phyloP scores from a whole-genome alignment of 2,329 filamentous ascomycete genomes.

The Fusarium xyrophilum region DNA sequence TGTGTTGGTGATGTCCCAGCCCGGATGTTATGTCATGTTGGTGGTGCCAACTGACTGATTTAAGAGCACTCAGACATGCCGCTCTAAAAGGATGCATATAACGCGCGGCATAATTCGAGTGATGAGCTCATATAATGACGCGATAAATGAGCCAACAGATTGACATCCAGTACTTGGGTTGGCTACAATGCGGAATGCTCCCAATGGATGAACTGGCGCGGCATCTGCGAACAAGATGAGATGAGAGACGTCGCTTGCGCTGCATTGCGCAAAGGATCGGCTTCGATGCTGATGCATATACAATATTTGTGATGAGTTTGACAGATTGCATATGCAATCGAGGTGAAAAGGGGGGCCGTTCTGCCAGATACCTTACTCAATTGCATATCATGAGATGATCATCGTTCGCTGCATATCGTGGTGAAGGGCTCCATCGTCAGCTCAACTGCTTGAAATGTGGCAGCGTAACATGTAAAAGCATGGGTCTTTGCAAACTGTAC shows the following conservation, averaged over 20 bases:
- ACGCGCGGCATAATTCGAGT: constrained; percentile 8
- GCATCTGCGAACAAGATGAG: constrained; percentile 1
- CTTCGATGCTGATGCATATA: background rate
- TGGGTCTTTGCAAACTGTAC: constrained; percentile 10
- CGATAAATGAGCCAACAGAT: constrained; percentile 8
- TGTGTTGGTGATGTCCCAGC: constrained; percentile 6
- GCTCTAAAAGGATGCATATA: constrained; percentile 10
- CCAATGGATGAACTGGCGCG: constrained; percentile 11
- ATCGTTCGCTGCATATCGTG: constrained; percentile 36
- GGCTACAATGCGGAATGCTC: constrained; percentile 9
- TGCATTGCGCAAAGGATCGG: constrained; percentile 1
- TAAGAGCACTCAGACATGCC: background rate
- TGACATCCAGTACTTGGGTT: constrained; percentile 9
- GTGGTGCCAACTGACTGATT: constrained; percentile 14
- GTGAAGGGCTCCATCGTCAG: constrained; percentile 16
- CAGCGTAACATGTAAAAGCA: constrained; percentile 6
- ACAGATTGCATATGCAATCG: constrained; percentile 13
- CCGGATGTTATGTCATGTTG: background rate
- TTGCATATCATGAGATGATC: constrained; percentile 40
- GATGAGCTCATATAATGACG: constrained; percentile 15
- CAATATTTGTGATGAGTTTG: background rate
- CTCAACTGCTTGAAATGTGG: constrained; percentile 14
- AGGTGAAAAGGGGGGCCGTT: constrained; percentile 19
- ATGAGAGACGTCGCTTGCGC: constrained; percentile 10
- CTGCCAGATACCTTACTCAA: constrained; percentile 11